Evolutionary conservation across 2,329 filamentous ascomycete genomes (phyloP), one percentile per base, ranked within the genome.

Genomic region (Endothia cerciana): DNA sequence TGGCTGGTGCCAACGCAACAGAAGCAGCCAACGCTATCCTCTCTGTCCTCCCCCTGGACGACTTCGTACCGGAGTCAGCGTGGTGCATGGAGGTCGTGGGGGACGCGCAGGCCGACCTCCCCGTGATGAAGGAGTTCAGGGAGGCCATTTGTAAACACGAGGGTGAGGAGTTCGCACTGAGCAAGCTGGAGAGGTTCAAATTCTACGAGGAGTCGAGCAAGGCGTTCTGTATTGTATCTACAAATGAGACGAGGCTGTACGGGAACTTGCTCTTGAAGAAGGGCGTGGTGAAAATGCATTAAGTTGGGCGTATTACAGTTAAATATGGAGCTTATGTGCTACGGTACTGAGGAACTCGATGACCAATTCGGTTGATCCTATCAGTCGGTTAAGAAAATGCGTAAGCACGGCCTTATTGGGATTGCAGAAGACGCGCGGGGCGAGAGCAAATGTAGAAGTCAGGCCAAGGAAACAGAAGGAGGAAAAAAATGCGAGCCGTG

Each of bases 21-120:
- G 55, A 60, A 5, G 56, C 62, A n/a, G 62, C 62, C 36, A 47
- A 64, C 33, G 62, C 62, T 4, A 64, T 64, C 45, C 62, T 64
- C 56, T 64, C 62, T 5, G 56, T 64, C 11, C 17, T 64, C 33
- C 62, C 62, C 7, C 36, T 64, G 17, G 62, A 64, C 55, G 56
- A 60, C 45, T 64, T 64, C n/a, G 62, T 64, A 3, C 22, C 43
- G 22, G 43, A 64, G 36, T 40, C 62, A 10, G 62, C 62, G 28
- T 60, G 62, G 62, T 64, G 62, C 45, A 64, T 64, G 62, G 56
- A 59, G 17, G 62, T 64, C 17, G 62, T 64, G 2, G 62, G 62
- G 1, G 56, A 59, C 22, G 55, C 62, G 22, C 22, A 40, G 33
- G 62, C 62, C 4, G 62, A 64, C 22, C 25, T 64, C 22, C 55